Evolutionary conservation across 2,329 filamentous ascomycete species (phyloP).

Genomic region (Westerdykella aurantiaca): DNA sequence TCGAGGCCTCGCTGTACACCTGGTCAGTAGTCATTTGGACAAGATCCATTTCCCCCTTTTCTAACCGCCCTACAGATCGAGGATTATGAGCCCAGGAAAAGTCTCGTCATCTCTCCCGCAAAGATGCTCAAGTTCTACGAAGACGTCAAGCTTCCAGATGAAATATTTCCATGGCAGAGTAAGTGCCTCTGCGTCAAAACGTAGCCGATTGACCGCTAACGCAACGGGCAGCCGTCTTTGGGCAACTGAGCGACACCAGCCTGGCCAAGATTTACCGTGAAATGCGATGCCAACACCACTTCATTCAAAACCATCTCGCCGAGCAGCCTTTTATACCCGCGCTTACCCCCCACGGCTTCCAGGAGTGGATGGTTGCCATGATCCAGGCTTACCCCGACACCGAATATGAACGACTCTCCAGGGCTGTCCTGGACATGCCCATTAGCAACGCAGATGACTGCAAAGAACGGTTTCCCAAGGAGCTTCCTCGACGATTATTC

Average conservation of each 20-base stretch:
- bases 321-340: slow-evolving; percentile 42
- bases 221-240: slow-evolving; percentile 35
- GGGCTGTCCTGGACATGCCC: slow-evolving; percentile 63
- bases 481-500: slow-evolving; percentile 67
- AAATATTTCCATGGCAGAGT: slow-evolving; percentile 66
- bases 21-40: slow-evolving; percentile 49
- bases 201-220: slow-evolving; percentile 5
- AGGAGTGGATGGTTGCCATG: slow-evolving; percentile 63
- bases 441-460: slow-evolving; percentile 60
- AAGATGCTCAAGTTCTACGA: slow-evolving; percentile 73
- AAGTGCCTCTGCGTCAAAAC: slow-evolving; percentile 25
- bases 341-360: slow-evolving; percentile 44
- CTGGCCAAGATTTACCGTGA: slow-evolving; percentile 45
- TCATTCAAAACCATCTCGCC: slow-evolving; percentile 41
- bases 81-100: slow-evolving; percentile 61
- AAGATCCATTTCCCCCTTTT: not conserved
- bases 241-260: slow-evolving; percentile 36
- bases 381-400: slow-evolving; percentile 70
- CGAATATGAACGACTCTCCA: slow-evolving; percentile 65
- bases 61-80: slow-evolving; percentile 51
- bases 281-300: slow-evolving; percentile 45
- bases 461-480: slow-evolving; percentile 70
- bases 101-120: slow-evolving; percentile 65
- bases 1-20: slow-evolving; percentile 64
- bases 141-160: slow-evolving; percentile 57